Evolutionary conservation across 2,329 filamentous ascomycete genomes (phyloP), one percentile per base, ranked within the genome.

Genomic region (Phyllosticta citriasiana): DNA sequence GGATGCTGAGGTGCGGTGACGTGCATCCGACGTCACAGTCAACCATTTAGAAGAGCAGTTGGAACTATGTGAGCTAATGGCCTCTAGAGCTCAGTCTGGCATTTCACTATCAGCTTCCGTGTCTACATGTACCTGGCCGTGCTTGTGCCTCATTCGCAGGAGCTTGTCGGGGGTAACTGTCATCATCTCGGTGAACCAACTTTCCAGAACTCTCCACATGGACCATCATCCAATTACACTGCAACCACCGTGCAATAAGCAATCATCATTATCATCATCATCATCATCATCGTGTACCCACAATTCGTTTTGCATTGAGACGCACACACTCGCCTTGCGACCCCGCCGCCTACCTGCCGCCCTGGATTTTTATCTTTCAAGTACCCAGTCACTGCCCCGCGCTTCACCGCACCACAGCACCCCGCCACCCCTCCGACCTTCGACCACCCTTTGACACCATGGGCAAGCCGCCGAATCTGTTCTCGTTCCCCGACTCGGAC

Each of bases 401-500:
- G 52, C 25, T 30, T 30, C 52, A 24, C 25, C 47, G 53, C 58
- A 33, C 54, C 54, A 53, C 54, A 25, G 53, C 59, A 50, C 53
- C 59, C 53, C 59, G 53, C 59, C 40, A 25, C 47, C 16, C 52
- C 47, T 60, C 35, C 53, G 16, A 52, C 59, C 53, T 19, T 47
- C 40, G 27, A 57, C 57, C 57, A 60, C 53, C 54, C 26, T 33
- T 47, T 8, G n/a, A 57, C 64, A 64, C 63, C 52, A 75, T 75
- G 73, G 72, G 72, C 60, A 75, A 75, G 63, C 73, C 72, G 55
- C 71, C 83, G 66, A 84, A 82, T 67, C 88, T 99, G 69, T 96
- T 89, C 81, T 85, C 88, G 67, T 97, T 95, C 77, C 78, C 85
- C 67, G 81, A 81, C 74, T 78, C 82, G 70, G 82, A 85, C 66